Conservation (phyloP, 306 rosid genomes). For the Chamaecrista fasciculata region DNA sequence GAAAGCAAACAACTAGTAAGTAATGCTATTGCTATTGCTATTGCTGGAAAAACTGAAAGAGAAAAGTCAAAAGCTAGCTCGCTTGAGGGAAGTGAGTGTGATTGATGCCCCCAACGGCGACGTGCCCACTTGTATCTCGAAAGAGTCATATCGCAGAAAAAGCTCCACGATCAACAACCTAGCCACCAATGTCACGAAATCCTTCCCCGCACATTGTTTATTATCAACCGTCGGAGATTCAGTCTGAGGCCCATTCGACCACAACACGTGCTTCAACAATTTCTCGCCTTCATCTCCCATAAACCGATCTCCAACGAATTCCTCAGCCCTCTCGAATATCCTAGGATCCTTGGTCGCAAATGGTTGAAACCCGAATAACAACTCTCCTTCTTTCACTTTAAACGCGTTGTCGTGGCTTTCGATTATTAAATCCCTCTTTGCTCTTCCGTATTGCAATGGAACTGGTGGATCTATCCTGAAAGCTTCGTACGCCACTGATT, state of each 20-base stretch:
- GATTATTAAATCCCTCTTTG: conserved; percentile 62
- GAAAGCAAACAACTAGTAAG: no score
- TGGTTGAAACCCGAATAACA: conserved; percentile 84
- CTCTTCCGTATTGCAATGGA: conserved; percentile 67
- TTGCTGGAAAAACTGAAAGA: no score
- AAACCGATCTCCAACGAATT: conserved; percentile 75
- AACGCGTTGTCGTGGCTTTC: conserved; percentile 79
- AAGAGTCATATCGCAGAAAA: conserved; percentile 74
- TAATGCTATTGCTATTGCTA: no score
- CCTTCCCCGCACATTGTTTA: conserved; percentile 91
- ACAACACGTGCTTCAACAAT: conserved; percentile 67
- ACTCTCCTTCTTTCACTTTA: conserved; percentile 68
- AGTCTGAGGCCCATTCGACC: conserved; percentile 90
- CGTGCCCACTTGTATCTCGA: conserved; percentile 45
- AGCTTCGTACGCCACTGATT: conserved; percentile 74
- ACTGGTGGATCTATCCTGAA: conserved; percentile 91
- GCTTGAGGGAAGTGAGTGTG: conserved; percentile 66
- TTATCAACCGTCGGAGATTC: conserved; percentile 50
- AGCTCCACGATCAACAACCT: conserved; percentile 71
- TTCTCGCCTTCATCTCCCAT: conserved; percentile 82
- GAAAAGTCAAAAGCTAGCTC: conserved; percentile 45
- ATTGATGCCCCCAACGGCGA: conserved; percentile 59
- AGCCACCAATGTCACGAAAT: conserved; percentile 52
- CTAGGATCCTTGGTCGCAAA: conserved; percentile 82
- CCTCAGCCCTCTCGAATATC: conserved; percentile 59